Evolutionary conservation across 441 rosid species (phyloP).

Genomic region (Aquilaria agallochum): DNA sequence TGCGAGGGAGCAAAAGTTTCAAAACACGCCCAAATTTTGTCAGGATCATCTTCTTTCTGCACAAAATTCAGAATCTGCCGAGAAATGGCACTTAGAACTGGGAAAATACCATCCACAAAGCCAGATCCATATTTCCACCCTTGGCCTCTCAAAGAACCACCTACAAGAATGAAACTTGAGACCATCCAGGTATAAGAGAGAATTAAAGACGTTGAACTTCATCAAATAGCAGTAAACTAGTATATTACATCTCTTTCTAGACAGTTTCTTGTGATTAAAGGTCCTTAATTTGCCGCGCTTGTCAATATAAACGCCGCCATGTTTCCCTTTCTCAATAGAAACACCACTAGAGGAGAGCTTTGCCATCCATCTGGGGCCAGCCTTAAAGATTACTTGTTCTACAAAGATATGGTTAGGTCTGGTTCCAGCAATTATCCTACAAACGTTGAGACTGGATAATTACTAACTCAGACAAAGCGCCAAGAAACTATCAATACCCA

Average conservation of each 20-base stretch:
- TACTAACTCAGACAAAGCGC: background rate
- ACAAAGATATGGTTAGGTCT: conserved; percentile 30
- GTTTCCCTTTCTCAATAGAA: conserved; percentile 36
- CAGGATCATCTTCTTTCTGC: conserved; percentile 44
- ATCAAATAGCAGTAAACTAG: background rate
- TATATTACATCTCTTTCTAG: conserved; percentile 58
- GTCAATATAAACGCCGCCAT: conserved; percentile 63
- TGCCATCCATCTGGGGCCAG: conserved; percentile 29
- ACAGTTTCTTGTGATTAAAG: conserved; percentile 62
- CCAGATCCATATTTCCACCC: conserved; percentile 98
- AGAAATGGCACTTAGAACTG: conserved; percentile 76
- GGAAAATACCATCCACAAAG: conserved; percentile 89
- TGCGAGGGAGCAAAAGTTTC: conserved; percentile 67
- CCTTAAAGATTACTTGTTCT: conserved; percentile 25
- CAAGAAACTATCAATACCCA: background rate
- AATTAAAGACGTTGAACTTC: background rate
- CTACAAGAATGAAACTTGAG: conserved; percentile 22
- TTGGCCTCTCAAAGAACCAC: conserved; percentile 79
- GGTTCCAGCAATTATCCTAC: conserved; percentile 46
- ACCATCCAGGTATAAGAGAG: background rate
- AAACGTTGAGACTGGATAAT: background rate
- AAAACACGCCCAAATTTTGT: conserved; percentile 44
- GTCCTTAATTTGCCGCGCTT: conserved; percentile 60
- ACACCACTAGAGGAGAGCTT: conserved; percentile 31
- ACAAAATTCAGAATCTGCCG: conserved; percentile 58